Percentiles rank a stretch among this genome's conserved stretches.
Evolutionary conservation across 441 rosid species (phyloP).

Genomic region (Euphorbia corollata): DNA sequence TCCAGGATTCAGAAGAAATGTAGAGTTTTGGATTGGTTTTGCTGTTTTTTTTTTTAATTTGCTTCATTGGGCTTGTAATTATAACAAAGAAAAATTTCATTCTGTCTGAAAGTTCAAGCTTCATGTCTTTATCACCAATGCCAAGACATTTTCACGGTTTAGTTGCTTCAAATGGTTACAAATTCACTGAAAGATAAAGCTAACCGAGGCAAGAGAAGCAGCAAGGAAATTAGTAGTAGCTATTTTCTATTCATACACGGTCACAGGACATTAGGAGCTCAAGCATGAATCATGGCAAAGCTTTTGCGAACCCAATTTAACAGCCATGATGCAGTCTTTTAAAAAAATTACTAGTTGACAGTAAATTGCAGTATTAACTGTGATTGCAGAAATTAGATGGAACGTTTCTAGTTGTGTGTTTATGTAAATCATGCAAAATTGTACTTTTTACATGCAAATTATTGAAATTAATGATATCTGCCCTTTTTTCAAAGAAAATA

Average conservation of each 20-base stretch:
- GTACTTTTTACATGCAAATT: slow-evolving; percentile 10
- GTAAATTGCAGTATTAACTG: not conserved
- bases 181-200: too few relatives aligned
- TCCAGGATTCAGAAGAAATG: too few relatives aligned
- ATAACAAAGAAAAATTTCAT: too few relatives aligned
- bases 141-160: too few relatives aligned
- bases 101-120: too few relatives aligned
- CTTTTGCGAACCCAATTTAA: slow-evolving; percentile 59
- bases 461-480: not conserved
- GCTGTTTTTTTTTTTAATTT: too few relatives aligned
- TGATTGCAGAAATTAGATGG: not conserved
- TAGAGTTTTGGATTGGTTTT: too few relatives aligned
- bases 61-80: too few relatives aligned
- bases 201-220: too few relatives aligned
- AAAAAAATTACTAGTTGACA: slow-evolving; percentile 36
- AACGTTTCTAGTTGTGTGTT: not conserved
- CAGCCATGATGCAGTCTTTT: slow-evolving; percentile 49
- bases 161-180: too few relatives aligned
- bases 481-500: not conserved
- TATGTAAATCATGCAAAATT: slow-evolving; percentile 11
- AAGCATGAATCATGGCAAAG: slow-evolving; percentile 58
- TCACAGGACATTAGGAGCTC: slow-evolving; percentile 33
- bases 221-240: slow-evolving; percentile 41
- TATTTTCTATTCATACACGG: slow-evolving; percentile 31
- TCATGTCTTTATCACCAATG: too few relatives aligned